Base-by-base conservation (phyloP, 352 stramenopile species). In the Phytopythium helicoides region DNA sequence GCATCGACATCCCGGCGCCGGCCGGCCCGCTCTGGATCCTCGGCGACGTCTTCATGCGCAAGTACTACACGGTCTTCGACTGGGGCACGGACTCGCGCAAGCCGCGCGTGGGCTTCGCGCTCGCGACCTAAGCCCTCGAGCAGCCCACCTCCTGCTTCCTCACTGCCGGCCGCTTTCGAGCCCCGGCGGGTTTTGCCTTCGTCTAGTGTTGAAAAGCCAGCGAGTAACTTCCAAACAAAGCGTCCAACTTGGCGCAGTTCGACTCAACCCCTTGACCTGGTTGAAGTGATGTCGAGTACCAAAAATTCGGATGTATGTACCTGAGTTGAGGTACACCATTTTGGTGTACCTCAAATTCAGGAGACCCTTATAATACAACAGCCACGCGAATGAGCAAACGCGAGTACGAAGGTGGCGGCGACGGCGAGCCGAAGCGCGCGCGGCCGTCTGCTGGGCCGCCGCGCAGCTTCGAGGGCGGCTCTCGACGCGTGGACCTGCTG, bases 51-150 rank as follows among this genome's bases (percentile, higher is more conserved):
- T 98, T 98, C 73, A 98, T 98, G 86, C 79, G 91, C 67, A 97
- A 97, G 73, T 95, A 97, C 71, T 97, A 97, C 82, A 95, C 86
- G 22, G 85, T 97, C 31, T 98, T 98, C 47, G 92, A 98, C 73
- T 96, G 81, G 76, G 84, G 73, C 22, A 86, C 76, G 3, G 69
- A 84, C 54, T 39, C 73, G 9, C 70, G 74, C 62, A 89, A 93
- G 56, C 73, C 90, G 19, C 87, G 85, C 46, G 69, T 97, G 28
- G 90, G 90, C 9, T 94, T 97, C 61, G 90, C 90, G 11, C 61
- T 84, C 14, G 77, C 86, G 16, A 72, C 71, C 2, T 91, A 76
- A 84, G 38, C 15, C 10, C 16, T 36, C 28, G 28, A 33, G 28
- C n/a, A 9, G 28, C 28, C 28, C 9, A 9, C 28, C 28, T 33